Evolutionary conservation across 495 filamentous ascomycete genomes (phyloP), one percentile per base, ranked within the genome.

Genomic region (Penicillium coprophilum): DNA sequence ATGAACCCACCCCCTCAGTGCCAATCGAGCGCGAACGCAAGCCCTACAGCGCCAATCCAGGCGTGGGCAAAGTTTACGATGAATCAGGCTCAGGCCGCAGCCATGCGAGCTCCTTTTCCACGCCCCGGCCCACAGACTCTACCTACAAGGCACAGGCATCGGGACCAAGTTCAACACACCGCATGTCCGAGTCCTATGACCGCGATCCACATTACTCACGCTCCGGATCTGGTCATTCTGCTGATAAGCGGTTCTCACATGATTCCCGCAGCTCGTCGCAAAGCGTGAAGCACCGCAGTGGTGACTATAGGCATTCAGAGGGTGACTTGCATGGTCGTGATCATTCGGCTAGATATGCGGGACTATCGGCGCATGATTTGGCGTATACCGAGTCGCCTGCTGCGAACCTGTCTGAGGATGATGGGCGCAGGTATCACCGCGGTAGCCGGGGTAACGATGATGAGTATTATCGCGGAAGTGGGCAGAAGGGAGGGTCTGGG

Each of bases 21-120:
- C 79, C 80, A 0, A 78, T 86, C 24, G 85, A 87, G 63, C 81
- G 85, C 6, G 81, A 86, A 57, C 73, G 85, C 51, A 85, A 87
- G 47, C 85, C 85, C 0, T 87, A 87, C 61, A 70, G 60, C 10
- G 79, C 78, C 1, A 72, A 78, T 20, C 80, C 82, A 1, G 84
- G 83, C 9, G 71, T 73, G 15, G 84, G 84, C 13, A 86, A 83
- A 60, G 57, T 72, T 1, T 82, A 84, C 53, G 76, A 80, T 6
- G 79, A 77, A 13, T 13, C 55, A 8, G 34, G 50, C 31, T 32
- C 49, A 17, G 20, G 59, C 21, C 71, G 63, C 34, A 66, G 61
- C n/a, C 63, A 63, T 43, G 66, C 63, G 12, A 57, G 53, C 11
- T 73, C 72, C 4, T 70, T 68, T 47, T 69, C 68, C 3, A 66